A percentile compares a stretch with the other conserved stretches of the same genome.
phyloP scores from a whole-genome alignment of 2,329 filamentous ascomycete genomes.

The Ophiocordyceps robertsii region DNA sequence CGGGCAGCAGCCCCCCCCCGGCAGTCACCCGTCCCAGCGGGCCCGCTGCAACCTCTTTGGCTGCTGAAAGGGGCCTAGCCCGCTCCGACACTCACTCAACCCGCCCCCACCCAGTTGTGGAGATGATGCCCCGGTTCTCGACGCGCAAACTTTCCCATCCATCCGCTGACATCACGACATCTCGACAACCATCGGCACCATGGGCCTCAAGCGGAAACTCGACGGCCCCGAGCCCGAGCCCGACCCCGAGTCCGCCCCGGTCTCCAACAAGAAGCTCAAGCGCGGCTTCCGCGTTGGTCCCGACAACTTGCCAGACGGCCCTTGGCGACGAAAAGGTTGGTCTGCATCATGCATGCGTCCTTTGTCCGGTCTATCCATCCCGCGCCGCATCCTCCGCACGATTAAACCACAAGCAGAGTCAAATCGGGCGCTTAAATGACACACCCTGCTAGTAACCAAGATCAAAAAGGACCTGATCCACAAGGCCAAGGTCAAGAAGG shows the following conservation, averaged over 20 bases:
- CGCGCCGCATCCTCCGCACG: background rate
- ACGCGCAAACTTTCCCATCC: too few species aligned
- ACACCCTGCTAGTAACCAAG: conserved; percentile 50
- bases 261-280: conserved; percentile 34
- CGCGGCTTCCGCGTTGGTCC: conserved; percentile 81
- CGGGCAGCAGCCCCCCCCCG: too few species aligned
- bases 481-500: conserved; percentile 86
- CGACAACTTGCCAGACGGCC: conserved; percentile 80
- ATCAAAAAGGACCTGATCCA: conserved; percentile 83
- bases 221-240: conserved; percentile 14
- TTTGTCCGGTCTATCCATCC: background rate
- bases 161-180: background rate
- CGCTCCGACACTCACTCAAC: too few species aligned
- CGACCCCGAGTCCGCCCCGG: conserved; percentile 14
- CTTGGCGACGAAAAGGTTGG: conserved; percentile 63
- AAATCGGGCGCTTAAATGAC: too few species aligned
- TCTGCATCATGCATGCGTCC: background rate
- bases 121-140: too few species aligned
- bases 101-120: too few species aligned
- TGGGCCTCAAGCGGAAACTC: conserved; percentile 19
- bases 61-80: too few species aligned
- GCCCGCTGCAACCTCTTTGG: too few species aligned
- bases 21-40: too few species aligned
- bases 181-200: conserved; percentile 4
- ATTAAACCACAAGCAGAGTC: conserved; percentile 5